These are phyloP conservation scores for Phaeotremella skinneri DNA, from an alignment of 768 basidiomycete species.

Conservation along the genomic window DNA sequence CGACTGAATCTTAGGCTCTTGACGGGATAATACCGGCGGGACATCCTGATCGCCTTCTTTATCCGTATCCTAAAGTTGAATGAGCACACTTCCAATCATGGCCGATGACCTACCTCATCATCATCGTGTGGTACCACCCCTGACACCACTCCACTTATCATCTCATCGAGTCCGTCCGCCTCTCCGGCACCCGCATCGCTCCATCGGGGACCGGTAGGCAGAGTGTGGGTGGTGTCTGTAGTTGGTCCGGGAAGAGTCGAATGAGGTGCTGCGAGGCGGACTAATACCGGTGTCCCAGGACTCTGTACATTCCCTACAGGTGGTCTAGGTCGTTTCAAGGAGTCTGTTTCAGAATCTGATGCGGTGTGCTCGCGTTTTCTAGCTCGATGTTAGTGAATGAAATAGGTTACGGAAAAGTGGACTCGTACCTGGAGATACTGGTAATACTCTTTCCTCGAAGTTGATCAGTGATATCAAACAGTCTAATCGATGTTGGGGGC, in stretches of 20 bases:
- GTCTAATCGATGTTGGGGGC: constrained; percentile 14
- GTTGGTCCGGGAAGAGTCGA: neutral
- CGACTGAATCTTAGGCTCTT: too few species aligned
- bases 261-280: too few species aligned
- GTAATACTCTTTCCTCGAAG: constrained; percentile 24
- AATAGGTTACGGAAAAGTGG: neutral
- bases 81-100: neutral
- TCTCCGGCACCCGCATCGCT: constrained; percentile 7
- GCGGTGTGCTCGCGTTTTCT: constrained; percentile 40
- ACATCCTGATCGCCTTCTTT: constrained; percentile 3
- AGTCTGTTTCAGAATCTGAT: constrained; percentile 43
- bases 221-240: constrained; percentile 14
- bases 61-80: neutral
- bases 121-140: constrained; percentile 18
- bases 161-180: constrained; percentile 42
- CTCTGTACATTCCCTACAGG: neutral
- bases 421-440: constrained; percentile 28
- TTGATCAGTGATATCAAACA: constrained; percentile 31
- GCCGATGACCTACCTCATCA: constrained; percentile 3
- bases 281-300: too few species aligned
- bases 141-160: constrained; percentile 37
- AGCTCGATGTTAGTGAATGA: neutral
- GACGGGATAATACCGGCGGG: too few species aligned
- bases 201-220: constrained; percentile 35
- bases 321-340: constrained; percentile 13